Base-by-base conservation (phyloP, 2,329 filamentous ascomycete genomes). In the Talaromyces albobiverticillius region DNA sequence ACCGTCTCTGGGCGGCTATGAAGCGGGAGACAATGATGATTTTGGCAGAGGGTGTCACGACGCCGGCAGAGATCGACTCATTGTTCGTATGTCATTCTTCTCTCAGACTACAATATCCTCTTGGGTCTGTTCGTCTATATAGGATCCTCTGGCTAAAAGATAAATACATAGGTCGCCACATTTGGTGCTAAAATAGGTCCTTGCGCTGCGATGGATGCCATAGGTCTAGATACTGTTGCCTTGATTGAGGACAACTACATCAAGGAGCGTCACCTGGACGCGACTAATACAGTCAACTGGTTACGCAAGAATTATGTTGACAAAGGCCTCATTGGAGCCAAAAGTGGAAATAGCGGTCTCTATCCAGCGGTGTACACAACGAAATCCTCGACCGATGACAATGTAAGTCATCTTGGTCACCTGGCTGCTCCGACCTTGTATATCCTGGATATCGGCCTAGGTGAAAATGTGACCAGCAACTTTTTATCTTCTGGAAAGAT, bases 1-100 rank as follows among this genome's bases (percentile, higher is more conserved):
- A 82, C 50, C 75, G 80, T 1, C 63, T 82, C 0, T 83, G 80
- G 80, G 80, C 80, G 0, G 79, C 79, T 0, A 70, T 83, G 42
- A 82, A 82, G 65, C 70, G 80, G 3, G 80, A 83, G 58, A 69
- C 69, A 1, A 56, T 82, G 20, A 70, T 62, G 1, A 78, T 82
- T 16, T 60, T 82, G 3, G 68, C 73, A 0, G 79, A 83, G 48
- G 78, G 72, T 0, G 78, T 82, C 1, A 72, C 71, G 2, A 69
- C 67, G 0, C 75, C 80, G 0, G 64, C 71, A 20, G 74, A 79
- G 50, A 75, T 82, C 20, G 80, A 83, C 53, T 56, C 60, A 0
- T 58, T 82, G 77, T 7, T 66, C 66, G 51, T 75, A 78, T 29
- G 9, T n/a, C n/a, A n/a, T n/a, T n/a, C n/a, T n/a, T n/a, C n/a